Percentiles rank a stretch among this genome's conserved stretches.
Evolutionary conservation across 768 basidiomycete species (phyloP).

Genomic region (Mycena indigotica): DNA sequence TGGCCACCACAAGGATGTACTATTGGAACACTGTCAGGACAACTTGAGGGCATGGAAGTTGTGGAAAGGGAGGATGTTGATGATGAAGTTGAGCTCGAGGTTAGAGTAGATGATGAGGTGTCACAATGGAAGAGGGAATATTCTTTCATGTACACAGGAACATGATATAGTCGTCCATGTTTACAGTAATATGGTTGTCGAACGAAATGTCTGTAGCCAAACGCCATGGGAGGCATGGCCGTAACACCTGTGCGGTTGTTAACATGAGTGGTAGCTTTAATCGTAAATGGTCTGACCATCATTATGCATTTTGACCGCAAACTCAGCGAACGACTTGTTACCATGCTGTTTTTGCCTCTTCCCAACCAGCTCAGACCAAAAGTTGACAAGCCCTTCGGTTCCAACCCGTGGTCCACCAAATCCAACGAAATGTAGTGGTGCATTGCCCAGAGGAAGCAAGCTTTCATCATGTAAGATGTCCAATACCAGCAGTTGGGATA

Average conservation of each 20-base stretch:
- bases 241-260: slow-evolving; percentile 65
- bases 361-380: slow-evolving; percentile 43
- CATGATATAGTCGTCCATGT: slow-evolving; percentile 47
- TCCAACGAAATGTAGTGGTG: slow-evolving; percentile 43
- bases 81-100: neutral
- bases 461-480: slow-evolving; percentile 43
- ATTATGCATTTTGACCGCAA: slow-evolving; percentile 55
- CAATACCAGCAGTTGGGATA: slow-evolving; percentile 53
- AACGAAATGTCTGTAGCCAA: slow-evolving; percentile 59
- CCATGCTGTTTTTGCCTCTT: slow-evolving; percentile 39
- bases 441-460: slow-evolving; percentile 29
- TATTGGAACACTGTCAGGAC: slow-evolving; percentile 10
- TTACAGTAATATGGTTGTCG: slow-evolving; percentile 50
- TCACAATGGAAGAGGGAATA: slow-evolving; percentile 44
- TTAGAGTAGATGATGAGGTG: slow-evolving; percentile 5
- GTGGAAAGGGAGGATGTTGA: neutral
- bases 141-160: slow-evolving; percentile 49
- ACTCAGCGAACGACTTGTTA: slow-evolving; percentile 42
- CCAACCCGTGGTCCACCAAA: slow-evolving; percentile 59
- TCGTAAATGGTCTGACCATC: slow-evolving; percentile 43
- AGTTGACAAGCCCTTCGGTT: slow-evolving; percentile 42
- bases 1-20: slow-evolving; percentile 58
- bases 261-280: too few relatives aligned
- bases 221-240: slow-evolving; percentile 47
- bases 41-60: neutral